phyloP scores from a whole-genome alignment of 2,329 filamentous ascomycete species.

The Herpomyces periplanetae region DNA sequence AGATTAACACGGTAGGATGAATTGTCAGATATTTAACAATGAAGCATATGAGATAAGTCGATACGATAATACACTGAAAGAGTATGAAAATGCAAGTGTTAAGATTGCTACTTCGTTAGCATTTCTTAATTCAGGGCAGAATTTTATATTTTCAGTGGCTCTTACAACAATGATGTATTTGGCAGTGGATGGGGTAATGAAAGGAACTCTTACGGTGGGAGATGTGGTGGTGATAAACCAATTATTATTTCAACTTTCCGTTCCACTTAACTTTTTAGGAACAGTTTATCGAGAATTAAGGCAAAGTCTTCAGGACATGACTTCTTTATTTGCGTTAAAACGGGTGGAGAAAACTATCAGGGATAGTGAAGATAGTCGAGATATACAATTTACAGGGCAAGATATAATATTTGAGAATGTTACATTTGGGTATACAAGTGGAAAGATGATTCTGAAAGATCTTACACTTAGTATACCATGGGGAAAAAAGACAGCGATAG shows the following conservation, averaged over 20 bases:
- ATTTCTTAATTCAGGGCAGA: constrained; percentile 73
- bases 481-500: constrained; percentile 76
- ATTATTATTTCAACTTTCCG: constrained; percentile 83
- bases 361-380: constrained; percentile 30
- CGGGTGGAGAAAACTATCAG: constrained; percentile 69
- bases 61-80: constrained; percentile 48
- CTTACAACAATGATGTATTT: constrained; percentile 95
- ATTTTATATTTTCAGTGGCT: constrained; percentile 77
- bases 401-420: constrained; percentile 86
- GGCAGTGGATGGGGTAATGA: constrained; percentile 52
- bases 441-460: constrained; percentile 52
- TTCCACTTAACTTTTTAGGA: constrained; percentile 88
- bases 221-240: constrained; percentile 97
- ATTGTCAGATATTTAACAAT: constrained; percentile 50
- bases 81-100: constrained; percentile 76
- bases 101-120: constrained; percentile 81
- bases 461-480: constrained; percentile 61
- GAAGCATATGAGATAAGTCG: constrained; percentile 68
- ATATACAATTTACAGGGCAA: constrained; percentile 33
- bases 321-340: constrained; percentile 83
- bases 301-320: constrained; percentile 87
- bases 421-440: constrained; percentile 55
- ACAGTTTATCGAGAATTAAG: constrained; percentile 83
- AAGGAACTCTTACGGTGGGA: constrained; percentile 45
- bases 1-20: too few species aligned